Conservation (phyloP, 2,329 filamentous ascomycete species). For the Microcyclospora tardicrescens region DNA sequence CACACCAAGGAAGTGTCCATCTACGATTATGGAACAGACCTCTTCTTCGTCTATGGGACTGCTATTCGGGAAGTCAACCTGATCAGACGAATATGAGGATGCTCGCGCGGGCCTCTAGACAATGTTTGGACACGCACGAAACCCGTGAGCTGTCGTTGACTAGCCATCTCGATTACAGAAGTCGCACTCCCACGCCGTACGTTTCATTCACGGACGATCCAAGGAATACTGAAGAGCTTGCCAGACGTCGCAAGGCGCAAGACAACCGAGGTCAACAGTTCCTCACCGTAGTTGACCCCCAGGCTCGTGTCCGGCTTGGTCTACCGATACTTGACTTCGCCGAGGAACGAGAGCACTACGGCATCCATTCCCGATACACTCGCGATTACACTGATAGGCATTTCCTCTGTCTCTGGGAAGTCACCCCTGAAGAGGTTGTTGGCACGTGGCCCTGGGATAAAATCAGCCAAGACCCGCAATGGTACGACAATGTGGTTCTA, state of each 20-base stretch:
- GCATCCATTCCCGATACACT: slow-evolving; percentile 6
- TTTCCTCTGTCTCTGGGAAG: slow-evolving; percentile 13
- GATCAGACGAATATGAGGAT: slow-evolving; percentile 1
- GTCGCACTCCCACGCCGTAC: slow-evolving; percentile 1
- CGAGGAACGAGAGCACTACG: slow-evolving; percentile 8
- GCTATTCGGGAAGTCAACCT: slow-evolving; percentile 7
- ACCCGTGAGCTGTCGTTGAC: slow-evolving; percentile 1
- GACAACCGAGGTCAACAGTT: slow-evolving; percentile 1
- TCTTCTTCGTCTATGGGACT: slow-evolving; percentile 8
- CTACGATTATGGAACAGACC: not conserved
- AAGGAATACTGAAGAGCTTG: not conserved
- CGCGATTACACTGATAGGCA: slow-evolving; percentile 7
- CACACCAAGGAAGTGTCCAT: not conserved
- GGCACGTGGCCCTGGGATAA: slow-evolving; percentile 7
- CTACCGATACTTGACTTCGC: slow-evolving; percentile 8
- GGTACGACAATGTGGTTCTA: slow-evolving; percentile 8
- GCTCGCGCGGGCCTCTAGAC: not conserved
- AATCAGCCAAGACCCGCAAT: slow-evolving; percentile 3
- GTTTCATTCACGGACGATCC: slow-evolving; percentile 4
- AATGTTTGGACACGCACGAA: not conserved
- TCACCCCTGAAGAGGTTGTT: slow-evolving; percentile 10
- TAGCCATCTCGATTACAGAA: slow-evolving; percentile 1
- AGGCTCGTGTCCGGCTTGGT: slow-evolving; percentile 5
- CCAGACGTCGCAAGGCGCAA: not conserved
- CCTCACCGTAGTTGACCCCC: slow-evolving; percentile 8